phyloP scores from a whole-genome alignment of 2,329 filamentous ascomycete species.

The Pyrenophora tritici-repentis region DNA sequence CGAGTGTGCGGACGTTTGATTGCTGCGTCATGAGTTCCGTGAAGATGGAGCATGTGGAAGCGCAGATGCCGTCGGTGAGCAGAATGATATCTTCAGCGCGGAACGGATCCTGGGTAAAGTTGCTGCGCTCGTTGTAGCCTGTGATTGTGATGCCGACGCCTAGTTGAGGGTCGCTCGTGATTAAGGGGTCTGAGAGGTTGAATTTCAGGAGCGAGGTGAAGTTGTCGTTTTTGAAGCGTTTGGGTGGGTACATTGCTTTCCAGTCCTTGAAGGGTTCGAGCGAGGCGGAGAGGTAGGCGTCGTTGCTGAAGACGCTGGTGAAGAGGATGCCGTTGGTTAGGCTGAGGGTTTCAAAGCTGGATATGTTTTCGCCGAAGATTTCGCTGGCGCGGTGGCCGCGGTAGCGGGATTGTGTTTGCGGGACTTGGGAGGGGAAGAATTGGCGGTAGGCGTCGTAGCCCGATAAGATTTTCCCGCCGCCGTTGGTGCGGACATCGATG shows the following conservation, averaged over 20 bases:
- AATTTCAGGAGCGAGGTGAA: slow-evolving; percentile 49
- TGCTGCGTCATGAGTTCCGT: slow-evolving; percentile 54
- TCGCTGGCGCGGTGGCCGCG: slow-evolving; percentile 49
- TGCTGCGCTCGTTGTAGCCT: slow-evolving; percentile 33
- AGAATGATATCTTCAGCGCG: slow-evolving; percentile 47
- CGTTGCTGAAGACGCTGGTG: slow-evolving; percentile 45
- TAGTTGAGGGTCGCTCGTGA: slow-evolving; percentile 37
- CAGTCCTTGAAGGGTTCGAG: slow-evolving; percentile 41
- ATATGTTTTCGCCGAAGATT: slow-evolving; percentile 32
- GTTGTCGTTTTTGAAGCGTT: slow-evolving; percentile 37
- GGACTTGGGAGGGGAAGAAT: slow-evolving; percentile 56
- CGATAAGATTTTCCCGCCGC: slow-evolving; percentile 56
- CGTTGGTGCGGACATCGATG: slow-evolving; percentile 67
- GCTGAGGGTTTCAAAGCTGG: slow-evolving; percentile 20
- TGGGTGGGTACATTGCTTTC: slow-evolving; percentile 46
- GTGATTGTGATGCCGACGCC: slow-evolving; percentile 37
- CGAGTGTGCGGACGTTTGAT: slow-evolving; percentile 49
- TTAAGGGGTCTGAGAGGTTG: slow-evolving; percentile 45
- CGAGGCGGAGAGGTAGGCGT: slow-evolving; percentile 32
- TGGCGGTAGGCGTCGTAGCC: slow-evolving; percentile 57
- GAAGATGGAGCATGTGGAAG: slow-evolving; percentile 54
- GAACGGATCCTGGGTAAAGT: slow-evolving; percentile 45
- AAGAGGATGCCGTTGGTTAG: slow-evolving; percentile 29
- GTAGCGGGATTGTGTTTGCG: slow-evolving; percentile 54
- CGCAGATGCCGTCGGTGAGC: slow-evolving; percentile 53